Evolutionary conservation across 2,329 filamentous ascomycete genomes (phyloP).

Genomic region (Fusarium keratoplasticum): DNA sequence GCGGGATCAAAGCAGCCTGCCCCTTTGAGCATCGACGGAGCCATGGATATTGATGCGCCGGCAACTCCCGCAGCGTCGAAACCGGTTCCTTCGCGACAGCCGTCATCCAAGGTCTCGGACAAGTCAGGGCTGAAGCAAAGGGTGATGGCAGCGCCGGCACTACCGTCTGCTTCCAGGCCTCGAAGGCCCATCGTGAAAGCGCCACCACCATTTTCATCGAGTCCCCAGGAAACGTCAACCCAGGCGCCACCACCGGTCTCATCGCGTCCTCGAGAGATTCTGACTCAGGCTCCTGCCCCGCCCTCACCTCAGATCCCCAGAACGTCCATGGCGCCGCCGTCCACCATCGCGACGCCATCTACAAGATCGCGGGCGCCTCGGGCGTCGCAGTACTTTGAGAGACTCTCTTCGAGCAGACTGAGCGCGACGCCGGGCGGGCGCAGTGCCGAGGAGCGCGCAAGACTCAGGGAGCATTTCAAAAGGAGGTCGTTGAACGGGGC

Average conservation of each 20-base stretch:
- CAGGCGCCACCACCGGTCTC: slow-evolving; percentile 17
- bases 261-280: slow-evolving; percentile 6
- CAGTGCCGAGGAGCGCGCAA: slow-evolving; percentile 38
- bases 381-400: slow-evolving; percentile 40
- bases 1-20: background rate
- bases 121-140: background rate
- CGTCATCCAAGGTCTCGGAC: slow-evolving; percentile 1
- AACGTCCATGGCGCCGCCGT: slow-evolving; percentile 32
- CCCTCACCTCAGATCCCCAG: slow-evolving; percentile 32
- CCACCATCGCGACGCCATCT: slow-evolving; percentile 24
- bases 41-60: slow-evolving; percentile 32
- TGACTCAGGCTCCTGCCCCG: slow-evolving; percentile 28
- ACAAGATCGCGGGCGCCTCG: slow-evolving; percentile 26
- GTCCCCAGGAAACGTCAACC: slow-evolving; percentile 11
- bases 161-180: background rate
- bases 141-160: background rate
- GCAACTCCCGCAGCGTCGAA: background rate
- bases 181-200: background rate
- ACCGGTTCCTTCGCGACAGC: slow-evolving; percentile 1
- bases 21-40: slow-evolving; percentile 13
- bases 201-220: slow-evolving; percentile 17
- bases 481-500: slow-evolving; percentile 26
- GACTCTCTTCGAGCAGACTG: slow-evolving; percentile 24
- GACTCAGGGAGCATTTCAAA: slow-evolving; percentile 45
- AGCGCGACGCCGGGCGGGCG: slow-evolving; percentile 23